Evolutionary conservation across 257 asterid species (phyloP).

Genomic region (Petunia axillaris): DNA sequence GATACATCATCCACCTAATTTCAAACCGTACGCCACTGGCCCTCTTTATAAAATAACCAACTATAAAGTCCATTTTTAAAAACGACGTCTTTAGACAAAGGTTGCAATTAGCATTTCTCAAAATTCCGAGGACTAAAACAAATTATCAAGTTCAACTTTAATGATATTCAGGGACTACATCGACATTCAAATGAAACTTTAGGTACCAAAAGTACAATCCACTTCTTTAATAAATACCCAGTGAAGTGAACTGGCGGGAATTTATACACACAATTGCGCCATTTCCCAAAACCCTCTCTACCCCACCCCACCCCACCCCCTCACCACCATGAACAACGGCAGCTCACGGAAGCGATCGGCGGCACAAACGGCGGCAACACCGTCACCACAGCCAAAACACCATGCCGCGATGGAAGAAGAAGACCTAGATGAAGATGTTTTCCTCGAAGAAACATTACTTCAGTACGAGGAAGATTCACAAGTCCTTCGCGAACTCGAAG

Average conservation of each 20-base stretch:
- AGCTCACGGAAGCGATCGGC: conserved; percentile 61
- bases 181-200: not conserved
- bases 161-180: conserved; percentile 1
- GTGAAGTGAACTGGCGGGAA: conserved; percentile 29
- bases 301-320: not conserved
- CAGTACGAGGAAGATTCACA: conserved; percentile 70
- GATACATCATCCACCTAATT: no score
- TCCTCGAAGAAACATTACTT: conserved; percentile 82
- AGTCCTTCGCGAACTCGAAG: conserved; percentile 49
- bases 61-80: not conserved
- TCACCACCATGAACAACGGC: conserved; percentile 54
- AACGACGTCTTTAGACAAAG: not conserved
- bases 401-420: conserved; percentile 75
- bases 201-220: not conserved
- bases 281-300: conserved; percentile 13
- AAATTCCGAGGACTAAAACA: not conserved
- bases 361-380: conserved; percentile 47
- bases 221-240: not conserved
- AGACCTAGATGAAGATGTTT: conserved; percentile 84
- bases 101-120: not conserved
- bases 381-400: conserved; percentile 62
- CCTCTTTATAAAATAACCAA: no score
- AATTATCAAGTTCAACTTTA: not conserved
- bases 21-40: no score
- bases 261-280: not conserved